Evolutionary conservation across 176 grass and related monocot species (phyloP), one percentile per base, ranked within the genome.

Genomic region (Oryza longistaminata): DNA sequence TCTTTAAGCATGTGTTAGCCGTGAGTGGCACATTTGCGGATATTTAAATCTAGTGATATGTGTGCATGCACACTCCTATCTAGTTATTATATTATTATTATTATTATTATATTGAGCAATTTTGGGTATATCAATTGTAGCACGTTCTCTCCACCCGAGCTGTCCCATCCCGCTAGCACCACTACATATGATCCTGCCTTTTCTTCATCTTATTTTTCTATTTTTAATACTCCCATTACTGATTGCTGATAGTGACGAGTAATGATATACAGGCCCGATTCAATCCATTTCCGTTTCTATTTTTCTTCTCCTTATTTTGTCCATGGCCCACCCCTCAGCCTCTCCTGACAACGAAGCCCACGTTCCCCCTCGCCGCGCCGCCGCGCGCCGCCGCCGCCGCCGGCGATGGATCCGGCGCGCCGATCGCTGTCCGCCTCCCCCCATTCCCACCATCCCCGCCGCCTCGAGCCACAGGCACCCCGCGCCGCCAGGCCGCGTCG

Each of bases 401-500:
- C n/a, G n/a, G n/a, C n/a, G n/a, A 90, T 90, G 88, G 88, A 90
- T 48, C 79, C 88, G 17, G 34, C 83, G n/a, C 44, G 24, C 61
- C 44, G 88, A 90, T 86, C 72, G 34, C 55, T 73, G 15, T 33
- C 79, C 44, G 66, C 88, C 55, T 86, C n/a, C 83, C 73, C 9
- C 88, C 88, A 65, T 90, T 90, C 78, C 88, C 88, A 90, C 88
- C 58, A 90, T 90, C n/a, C 79, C 83, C 17, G 35, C 58, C 39
- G 45, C 64, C 45, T 11, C 73, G 26, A 67, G 53, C 88, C 44
- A 74, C 53, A 85, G 78, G 79, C 19, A 58, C 53, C 78, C 35
- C 88, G 88, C 73, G 34, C 27, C 67, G 55, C 58, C 19, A 77
- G 60, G 25, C 83, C n/a, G 25, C 67, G 88, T 19, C 88, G 88